Conservation (phyloP, 495 filamentous ascomycete species). For the Daldinia grandis region DNA sequence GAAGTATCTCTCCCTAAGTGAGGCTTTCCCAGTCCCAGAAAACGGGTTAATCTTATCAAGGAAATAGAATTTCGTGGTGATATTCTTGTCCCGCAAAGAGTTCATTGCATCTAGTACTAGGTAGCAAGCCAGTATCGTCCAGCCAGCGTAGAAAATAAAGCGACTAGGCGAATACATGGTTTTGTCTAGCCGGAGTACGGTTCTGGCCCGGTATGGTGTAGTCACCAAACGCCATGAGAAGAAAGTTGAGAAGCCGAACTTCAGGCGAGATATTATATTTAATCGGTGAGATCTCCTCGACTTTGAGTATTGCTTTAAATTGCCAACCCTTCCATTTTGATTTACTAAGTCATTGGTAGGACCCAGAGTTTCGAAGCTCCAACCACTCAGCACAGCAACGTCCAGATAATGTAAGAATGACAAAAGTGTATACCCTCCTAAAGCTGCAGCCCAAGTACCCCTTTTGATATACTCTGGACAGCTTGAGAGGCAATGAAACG, state of each 20-base stretch:
- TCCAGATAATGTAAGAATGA: background rate
- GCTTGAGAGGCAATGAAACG: background rate
- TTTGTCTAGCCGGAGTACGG: background rate
- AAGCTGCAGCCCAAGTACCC: background rate
- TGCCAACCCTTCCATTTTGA: background rate
- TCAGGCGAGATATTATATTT: background rate
- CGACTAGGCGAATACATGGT: background rate
- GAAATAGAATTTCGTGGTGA: background rate
- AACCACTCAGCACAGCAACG: background rate
- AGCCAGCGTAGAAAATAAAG: background rate
- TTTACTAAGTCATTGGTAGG: background rate
- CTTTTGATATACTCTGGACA: background rate
- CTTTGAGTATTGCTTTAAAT: background rate
- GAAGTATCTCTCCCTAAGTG: background rate
- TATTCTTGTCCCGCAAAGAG: background rate
- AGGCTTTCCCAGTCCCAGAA: background rate
- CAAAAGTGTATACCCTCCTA: background rate
- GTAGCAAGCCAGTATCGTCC: background rate
- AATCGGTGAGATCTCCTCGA: background rate
- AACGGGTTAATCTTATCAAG: background rate
- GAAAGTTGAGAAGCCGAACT: background rate
- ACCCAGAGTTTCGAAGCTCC: background rate
- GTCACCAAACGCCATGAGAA: background rate
- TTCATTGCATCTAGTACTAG: background rate
- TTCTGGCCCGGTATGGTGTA: background rate